Evolutionary conservation across 2,329 filamentous ascomycete species (phyloP).

Genomic region (Talaromyces piceae): DNA sequence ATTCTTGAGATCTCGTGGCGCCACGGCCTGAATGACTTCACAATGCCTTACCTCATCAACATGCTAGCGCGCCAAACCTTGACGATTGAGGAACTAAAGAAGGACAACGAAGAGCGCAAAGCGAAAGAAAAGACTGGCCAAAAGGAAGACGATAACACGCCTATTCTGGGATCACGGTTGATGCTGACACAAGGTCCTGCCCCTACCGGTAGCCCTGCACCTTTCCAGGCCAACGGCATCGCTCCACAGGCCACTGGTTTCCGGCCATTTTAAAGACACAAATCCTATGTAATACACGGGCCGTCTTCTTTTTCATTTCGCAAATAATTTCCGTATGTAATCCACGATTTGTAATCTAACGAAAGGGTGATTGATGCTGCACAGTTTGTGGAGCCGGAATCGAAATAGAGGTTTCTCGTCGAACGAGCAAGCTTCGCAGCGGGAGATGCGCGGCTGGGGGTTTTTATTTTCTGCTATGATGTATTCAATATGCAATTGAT

Average conservation of each 20-base stretch:
- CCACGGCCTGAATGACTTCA: conserved; percentile 87
- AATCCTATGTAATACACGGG: conserved; percentile 6
- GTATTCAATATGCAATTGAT: conserved; percentile 2
- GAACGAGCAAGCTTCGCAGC: conserved; percentile 1
- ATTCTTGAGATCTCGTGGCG: conserved; percentile 98
- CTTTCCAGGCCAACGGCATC: conserved; percentile 76
- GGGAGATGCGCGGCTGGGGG: conserved; percentile 1
- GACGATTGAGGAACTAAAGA: conserved; percentile 76
- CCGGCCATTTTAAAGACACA: conserved; percentile 48
- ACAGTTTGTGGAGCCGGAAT: conserved; percentile 3
- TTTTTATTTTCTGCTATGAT: conserved; percentile 1
- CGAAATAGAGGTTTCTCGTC: background rate
- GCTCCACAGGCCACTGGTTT: conserved; percentile 81
- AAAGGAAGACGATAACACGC: conserved; percentile 87
- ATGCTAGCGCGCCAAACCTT: conserved; percentile 84
- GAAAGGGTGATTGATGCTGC: conserved; percentile 11
- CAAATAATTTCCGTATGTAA: conserved; percentile 9
- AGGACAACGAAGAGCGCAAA: conserved; percentile 94
- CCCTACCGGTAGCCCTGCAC: conserved; percentile 50
- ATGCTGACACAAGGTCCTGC: conserved; percentile 91
- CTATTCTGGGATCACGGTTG: conserved; percentile 82
- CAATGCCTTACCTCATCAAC: conserved; percentile 99
- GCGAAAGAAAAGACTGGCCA: conserved; percentile 61
- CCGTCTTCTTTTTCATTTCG: conserved; percentile 5
- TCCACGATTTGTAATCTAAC: conserved; percentile 13